Conservation (phyloP, 805 yeast genomes). For the Kuraishia piskuri region DNA sequence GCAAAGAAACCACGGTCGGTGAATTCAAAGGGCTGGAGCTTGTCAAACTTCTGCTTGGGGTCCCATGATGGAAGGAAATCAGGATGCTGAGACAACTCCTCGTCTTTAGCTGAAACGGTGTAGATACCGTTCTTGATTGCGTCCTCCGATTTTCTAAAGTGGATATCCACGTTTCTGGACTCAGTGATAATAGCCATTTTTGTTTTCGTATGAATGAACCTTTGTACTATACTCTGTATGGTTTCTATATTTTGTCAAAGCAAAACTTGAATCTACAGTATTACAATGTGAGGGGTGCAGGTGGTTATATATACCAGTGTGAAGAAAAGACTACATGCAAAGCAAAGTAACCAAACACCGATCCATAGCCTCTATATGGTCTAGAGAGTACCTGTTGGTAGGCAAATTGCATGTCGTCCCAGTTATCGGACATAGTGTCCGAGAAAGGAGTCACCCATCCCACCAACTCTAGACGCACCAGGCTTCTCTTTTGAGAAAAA, state of each 20-base stretch:
- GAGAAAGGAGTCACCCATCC: not conserved
- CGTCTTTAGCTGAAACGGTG: constrained; percentile 31
- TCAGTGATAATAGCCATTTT: constrained; percentile 4
- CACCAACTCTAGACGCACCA: not conserved
- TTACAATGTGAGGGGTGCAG: not conserved
- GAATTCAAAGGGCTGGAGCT: constrained; percentile 46
- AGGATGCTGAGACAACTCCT: constrained; percentile 31
- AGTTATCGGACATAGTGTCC: not conserved
- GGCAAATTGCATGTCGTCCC: not conserved
- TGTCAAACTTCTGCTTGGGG: constrained; percentile 40
- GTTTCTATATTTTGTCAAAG: not conserved
- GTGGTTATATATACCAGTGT: not conserved
- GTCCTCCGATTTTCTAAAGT: constrained; percentile 44
- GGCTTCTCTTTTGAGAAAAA: not conserved
- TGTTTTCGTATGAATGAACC: not conserved
- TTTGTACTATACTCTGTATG: no score
- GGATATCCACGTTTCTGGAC: constrained; percentile 24
- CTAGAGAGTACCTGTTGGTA: no score
- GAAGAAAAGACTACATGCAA: not conserved
- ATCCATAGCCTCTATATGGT: not conserved
- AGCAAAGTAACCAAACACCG: not conserved
- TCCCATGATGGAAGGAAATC: constrained; percentile 66
- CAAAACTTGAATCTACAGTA: not conserved
- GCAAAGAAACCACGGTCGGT: constrained; percentile 60
- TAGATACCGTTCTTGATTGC: constrained; percentile 39